phyloP scores from a whole-genome alignment of 768 basidiomycete genomes.

The Kwoniella sp. region DNA sequence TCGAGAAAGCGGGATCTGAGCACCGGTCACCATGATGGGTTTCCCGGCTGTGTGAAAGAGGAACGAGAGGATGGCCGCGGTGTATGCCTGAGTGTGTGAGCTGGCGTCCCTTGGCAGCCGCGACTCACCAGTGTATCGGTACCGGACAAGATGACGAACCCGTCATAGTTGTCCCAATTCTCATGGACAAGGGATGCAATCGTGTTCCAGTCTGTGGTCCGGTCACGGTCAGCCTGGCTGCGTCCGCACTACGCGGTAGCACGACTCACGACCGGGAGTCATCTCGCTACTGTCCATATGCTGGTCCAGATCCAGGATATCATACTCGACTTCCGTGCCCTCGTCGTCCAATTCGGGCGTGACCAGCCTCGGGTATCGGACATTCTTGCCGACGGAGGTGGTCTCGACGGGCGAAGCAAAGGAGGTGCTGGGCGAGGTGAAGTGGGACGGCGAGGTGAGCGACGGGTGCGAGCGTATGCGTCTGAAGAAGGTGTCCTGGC shows the following conservation, averaged over 20 bases:
- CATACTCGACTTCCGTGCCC: constrained; percentile 31
- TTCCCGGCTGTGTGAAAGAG: constrained; percentile 38
- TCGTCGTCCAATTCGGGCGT: constrained; percentile 34
- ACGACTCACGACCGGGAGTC: constrained; percentile 36
- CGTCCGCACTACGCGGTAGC: not conserved
- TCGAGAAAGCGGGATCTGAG: constrained; percentile 39
- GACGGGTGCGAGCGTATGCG: constrained; percentile 40
- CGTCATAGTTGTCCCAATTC: constrained; percentile 41
- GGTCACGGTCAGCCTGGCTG: not conserved
- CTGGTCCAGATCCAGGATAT: constrained; percentile 41
- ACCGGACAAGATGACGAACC: constrained; percentile 41
- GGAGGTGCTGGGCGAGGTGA: constrained; percentile 3
- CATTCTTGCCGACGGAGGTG: constrained; percentile 19
- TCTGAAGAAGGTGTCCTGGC: constrained; percentile 37
- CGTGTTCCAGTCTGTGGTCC: constrained; percentile 33
- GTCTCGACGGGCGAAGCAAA: constrained; percentile 26
- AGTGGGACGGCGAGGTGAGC: constrained; percentile 8
- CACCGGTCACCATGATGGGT: constrained; percentile 42
- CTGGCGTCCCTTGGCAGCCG: not conserved
- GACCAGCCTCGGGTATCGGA: constrained; percentile 26
- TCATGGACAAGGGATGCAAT: constrained; percentile 35
- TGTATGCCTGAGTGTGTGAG: constrained; percentile 36
- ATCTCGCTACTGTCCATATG: constrained; percentile 45
- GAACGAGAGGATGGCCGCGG: constrained; percentile 41
- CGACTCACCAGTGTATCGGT: constrained; percentile 41